Conservation (phyloP, 495 filamentous ascomycete genomes). For the Penicillium antarcticum region DNA sequence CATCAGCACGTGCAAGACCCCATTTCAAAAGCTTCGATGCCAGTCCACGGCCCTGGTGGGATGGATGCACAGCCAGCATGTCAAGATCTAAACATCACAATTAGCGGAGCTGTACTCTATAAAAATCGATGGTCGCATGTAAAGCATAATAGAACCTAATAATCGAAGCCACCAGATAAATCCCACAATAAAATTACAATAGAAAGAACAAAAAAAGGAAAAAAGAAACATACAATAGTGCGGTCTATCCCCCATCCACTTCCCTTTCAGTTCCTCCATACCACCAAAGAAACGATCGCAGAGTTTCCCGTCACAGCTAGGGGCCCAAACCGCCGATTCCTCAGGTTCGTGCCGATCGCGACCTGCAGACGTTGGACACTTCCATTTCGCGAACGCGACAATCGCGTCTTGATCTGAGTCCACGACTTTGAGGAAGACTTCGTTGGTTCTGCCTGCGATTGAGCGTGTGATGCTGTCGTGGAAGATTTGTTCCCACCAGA, state of each 20-base stretch:
- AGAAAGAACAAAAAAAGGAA: not conserved
- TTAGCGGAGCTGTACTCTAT: not conserved
- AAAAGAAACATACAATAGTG: conserved; percentile 27
- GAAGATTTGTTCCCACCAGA: conserved; percentile 14
- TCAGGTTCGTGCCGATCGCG: conserved; percentile 7
- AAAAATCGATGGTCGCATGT: not conserved
- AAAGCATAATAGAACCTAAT: too few relatives aligned
- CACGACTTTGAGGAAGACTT: conserved; percentile 19
- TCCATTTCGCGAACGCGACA: conserved; percentile 27
- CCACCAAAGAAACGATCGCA: conserved; percentile 24
- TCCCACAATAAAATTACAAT: not conserved
- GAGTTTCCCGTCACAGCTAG: conserved; percentile 12
- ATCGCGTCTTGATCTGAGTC: conserved; percentile 6
- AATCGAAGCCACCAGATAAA: not conserved
- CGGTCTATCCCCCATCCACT: conserved; percentile 19
- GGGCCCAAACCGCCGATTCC: conserved; percentile 10
- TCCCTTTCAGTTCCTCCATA: conserved; percentile 15
- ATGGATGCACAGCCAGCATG: conserved; percentile 31
- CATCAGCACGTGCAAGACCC: conserved; percentile 39
- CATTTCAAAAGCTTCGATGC: conserved; percentile 37
- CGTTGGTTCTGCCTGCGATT: not conserved
- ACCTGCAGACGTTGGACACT: conserved; percentile 8
- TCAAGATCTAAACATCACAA: conserved; percentile 25
- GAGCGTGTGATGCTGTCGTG: not conserved
- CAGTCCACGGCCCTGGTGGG: conserved; percentile 38